Evolutionary conservation across 345 rosid species (phyloP).

Genomic region (Lepidium sativum): DNA sequence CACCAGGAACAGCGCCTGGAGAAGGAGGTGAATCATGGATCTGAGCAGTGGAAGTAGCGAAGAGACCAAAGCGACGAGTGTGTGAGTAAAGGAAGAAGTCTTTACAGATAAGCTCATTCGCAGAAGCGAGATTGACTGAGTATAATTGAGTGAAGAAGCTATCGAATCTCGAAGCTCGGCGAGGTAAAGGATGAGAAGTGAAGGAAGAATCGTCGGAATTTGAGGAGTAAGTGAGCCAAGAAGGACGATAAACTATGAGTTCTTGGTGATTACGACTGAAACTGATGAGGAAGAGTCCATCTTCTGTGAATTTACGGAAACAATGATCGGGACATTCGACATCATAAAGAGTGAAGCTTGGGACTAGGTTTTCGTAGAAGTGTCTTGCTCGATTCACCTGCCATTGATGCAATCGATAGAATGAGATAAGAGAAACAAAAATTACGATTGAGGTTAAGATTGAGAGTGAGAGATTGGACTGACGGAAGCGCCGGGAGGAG

Average conservation of each 20-base stretch:
- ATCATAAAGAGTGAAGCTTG: constrained; percentile 72
- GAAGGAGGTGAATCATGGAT: constrained; percentile 63
- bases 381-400: constrained; percentile 78
- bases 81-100: constrained; percentile 83
- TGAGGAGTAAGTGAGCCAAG: constrained; percentile 69
- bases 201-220: constrained; percentile 12
- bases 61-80: constrained; percentile 59
- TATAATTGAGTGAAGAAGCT: constrained; percentile 81
- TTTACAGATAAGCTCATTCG: constrained; percentile 76
- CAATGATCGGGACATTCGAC: constrained; percentile 83
- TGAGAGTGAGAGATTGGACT: constrained; percentile 24
- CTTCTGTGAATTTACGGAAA: constrained; percentile 93
- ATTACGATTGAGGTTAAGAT: background rate
- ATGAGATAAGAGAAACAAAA: background rate
- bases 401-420: background rate
- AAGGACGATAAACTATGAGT: constrained; percentile 82
- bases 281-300: constrained; percentile 82
- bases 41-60: constrained; percentile 88
- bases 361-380: constrained; percentile 90
- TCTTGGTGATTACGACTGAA: constrained; percentile 83
- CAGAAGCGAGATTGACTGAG: constrained; percentile 61
- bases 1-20: constrained; percentile 70
- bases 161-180: constrained; percentile 62
- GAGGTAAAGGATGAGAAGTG: constrained; percentile 43
- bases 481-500: constrained; percentile 59